phyloP scores from a whole-genome alignment of 2,329 filamentous ascomycete species.

The Leptographium radiaticola region DNA sequence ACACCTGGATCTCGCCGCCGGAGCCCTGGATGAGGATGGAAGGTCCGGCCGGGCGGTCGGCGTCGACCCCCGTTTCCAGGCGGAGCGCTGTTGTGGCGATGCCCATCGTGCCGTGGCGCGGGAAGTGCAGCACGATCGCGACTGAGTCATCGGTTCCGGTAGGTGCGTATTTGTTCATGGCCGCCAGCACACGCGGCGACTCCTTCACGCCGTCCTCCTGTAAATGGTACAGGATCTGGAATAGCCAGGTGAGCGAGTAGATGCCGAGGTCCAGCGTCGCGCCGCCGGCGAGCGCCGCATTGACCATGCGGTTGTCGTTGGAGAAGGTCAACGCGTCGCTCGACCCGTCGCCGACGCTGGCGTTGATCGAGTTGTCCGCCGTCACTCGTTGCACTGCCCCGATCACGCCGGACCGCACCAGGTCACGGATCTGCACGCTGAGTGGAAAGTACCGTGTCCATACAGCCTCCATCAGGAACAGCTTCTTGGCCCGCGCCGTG shows the following conservation, averaged over 20 bases:
- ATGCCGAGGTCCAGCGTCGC: constrained; percentile 75
- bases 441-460: constrained; percentile 86
- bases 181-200: constrained; percentile 52
- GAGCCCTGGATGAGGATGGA: constrained; percentile 70
- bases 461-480: constrained; percentile 76
- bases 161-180: constrained; percentile 55
- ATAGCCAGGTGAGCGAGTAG: constrained; percentile 82
- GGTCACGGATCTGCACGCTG: constrained; percentile 59
- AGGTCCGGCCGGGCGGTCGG: constrained; percentile 44
- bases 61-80: constrained; percentile 48
- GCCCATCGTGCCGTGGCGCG: constrained; percentile 53
- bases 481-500: constrained; percentile 56
- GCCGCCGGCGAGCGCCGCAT: constrained; percentile 69
- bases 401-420: constrained; percentile 41
- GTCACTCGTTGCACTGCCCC: constrained; percentile 48
- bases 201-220: constrained; percentile 51
- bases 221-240: constrained; percentile 76
- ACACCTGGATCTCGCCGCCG: constrained; percentile 70
- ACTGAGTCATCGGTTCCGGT: constrained; percentile 69
- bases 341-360: constrained; percentile 25
- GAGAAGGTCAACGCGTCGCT: constrained; percentile 39
- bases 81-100: constrained; percentile 57
- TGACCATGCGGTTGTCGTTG: constrained; percentile 64
- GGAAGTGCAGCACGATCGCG: constrained; percentile 67
- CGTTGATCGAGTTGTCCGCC: constrained; percentile 49